phyloP scores from a whole-genome alignment of 2,329 filamentous ascomycete species.

The Exophiala spinifera region DNA sequence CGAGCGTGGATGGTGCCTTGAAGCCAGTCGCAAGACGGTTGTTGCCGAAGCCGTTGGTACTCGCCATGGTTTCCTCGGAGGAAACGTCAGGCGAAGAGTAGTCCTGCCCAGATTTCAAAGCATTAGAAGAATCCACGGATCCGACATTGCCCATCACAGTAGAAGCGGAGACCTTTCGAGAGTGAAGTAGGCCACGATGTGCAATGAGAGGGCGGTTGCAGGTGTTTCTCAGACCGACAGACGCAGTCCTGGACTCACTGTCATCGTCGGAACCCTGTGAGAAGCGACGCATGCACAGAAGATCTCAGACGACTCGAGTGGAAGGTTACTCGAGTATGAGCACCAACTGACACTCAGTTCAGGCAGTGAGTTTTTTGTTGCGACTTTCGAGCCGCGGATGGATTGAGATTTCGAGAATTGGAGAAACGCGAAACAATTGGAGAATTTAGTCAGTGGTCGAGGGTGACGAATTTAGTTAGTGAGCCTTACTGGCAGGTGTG shows the following conservation, averaged over 20 bases:
- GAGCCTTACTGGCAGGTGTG: not conserved
- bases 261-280: slow-evolving; percentile 30
- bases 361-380: not conserved
- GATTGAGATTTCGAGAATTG: not conserved
- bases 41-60: slow-evolving; percentile 18
- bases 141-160: slow-evolving; percentile 4
- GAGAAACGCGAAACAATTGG: not conserved
- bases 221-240: slow-evolving; percentile 40
- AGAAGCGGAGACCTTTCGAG: not conserved
- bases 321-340: too few species aligned
- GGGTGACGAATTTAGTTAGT: not conserved
- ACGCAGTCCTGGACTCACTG: slow-evolving; percentile 46
- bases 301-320: slow-evolving; percentile 3
- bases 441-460: not conserved
- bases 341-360: not conserved
- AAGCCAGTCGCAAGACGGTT: slow-evolving; percentile 28
- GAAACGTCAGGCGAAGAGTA: not conserved
- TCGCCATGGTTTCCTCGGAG: not conserved
- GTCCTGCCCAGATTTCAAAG: not conserved
- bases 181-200: not conserved
- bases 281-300: slow-evolving; percentile 32
- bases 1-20: slow-evolving; percentile 6
- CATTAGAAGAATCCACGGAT: not conserved
- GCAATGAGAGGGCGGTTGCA: not conserved
- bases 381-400: not conserved